These are phyloP conservation scores for Casuarina glauca DNA, from an alignment of 306 rosid species.

Conservation along the genomic window DNA sequence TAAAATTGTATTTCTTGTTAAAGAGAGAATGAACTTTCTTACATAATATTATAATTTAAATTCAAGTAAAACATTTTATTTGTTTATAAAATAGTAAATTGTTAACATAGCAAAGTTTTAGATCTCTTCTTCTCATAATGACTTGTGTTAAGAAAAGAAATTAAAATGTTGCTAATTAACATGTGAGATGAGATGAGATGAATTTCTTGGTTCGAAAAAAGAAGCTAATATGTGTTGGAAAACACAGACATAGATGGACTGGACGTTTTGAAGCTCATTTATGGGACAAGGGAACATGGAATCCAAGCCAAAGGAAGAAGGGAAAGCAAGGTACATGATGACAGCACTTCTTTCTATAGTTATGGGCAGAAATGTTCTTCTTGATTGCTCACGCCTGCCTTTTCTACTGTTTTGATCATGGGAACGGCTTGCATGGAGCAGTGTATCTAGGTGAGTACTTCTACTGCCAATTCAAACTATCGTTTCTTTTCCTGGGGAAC, in stretches of 20 bases:
- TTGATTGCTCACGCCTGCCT: conserved; percentile 16
- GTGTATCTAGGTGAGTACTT: conserved; percentile 70
- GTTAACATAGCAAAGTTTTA: too few relatives aligned
- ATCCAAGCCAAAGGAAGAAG: conserved; percentile 55
- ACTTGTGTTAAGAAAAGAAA: background rate
- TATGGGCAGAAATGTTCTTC: background rate
- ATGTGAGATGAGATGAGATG: background rate
- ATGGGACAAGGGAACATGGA: conserved; percentile 56
- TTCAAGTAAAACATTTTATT: too few relatives aligned
- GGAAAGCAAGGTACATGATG: conserved; percentile 45
- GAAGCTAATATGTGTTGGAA: background rate
- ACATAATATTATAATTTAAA: too few relatives aligned
- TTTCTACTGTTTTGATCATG: conserved; percentile 17
- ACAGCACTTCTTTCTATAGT: background rate
- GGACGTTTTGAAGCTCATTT: conserved; percentile 51
- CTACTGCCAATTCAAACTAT: conserved; percentile 10
- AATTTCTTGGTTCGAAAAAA: background rate
- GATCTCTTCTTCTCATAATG: background rate
- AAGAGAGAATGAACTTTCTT: too few relatives aligned
- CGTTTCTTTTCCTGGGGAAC: background rate
- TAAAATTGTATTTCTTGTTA: background rate
- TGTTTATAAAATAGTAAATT: too few relatives aligned
- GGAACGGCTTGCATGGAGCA: conserved; percentile 44
- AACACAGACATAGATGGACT: conserved; percentile 47
- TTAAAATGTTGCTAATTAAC: too few relatives aligned